Evolutionary conservation across 305 asterid species (phyloP).

Genomic region (Fraxinus floribunda): DNA sequence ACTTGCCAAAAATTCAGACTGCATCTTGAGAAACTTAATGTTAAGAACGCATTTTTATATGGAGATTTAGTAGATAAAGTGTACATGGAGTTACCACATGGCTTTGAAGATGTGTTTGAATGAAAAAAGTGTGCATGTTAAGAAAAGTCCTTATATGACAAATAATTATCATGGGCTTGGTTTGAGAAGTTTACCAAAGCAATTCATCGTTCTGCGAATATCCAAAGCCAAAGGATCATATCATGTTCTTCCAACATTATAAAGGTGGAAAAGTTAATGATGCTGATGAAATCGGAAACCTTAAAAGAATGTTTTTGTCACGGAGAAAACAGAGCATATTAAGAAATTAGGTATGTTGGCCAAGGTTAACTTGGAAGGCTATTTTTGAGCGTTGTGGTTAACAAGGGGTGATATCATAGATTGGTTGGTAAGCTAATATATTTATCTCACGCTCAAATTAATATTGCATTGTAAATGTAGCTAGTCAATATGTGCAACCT

Average conservation of each 20-base stretch:
- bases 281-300: background rate
- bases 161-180: background rate
- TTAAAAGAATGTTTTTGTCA: background rate
- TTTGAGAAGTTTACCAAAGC: background rate
- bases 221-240: background rate
- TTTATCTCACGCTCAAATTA: background rate
- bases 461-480: background rate
- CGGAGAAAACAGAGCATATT: background rate
- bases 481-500: background rate
- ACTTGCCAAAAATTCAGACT: background rate
- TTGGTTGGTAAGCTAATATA: background rate
- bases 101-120: background rate
- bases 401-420: background rate
- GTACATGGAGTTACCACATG: background rate
- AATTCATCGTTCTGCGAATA: background rate
- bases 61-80: background rate
- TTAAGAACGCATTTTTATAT: background rate
- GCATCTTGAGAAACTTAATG: background rate
- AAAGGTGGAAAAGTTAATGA: background rate
- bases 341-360: background rate
- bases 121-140: background rate
- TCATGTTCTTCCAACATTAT: background rate
- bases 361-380: background rate
- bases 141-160: background rate
- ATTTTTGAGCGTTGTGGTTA: background rate